phyloP scores from a whole-genome alignment of 441 rosid genomes.

The Metrosideros polymorpha region DNA sequence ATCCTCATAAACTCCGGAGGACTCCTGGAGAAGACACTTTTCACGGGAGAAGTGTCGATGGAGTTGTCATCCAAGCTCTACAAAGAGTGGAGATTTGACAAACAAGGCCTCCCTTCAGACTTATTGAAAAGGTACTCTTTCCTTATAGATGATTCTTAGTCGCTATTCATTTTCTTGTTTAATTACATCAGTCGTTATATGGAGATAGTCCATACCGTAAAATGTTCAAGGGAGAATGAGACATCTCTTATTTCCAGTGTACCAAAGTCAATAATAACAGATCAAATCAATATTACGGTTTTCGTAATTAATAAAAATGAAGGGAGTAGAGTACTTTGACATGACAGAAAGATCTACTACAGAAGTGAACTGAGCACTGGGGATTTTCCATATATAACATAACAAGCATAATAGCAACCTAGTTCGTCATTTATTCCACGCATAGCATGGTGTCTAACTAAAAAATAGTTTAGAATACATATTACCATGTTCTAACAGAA shows the following conservation, averaged over 20 bases:
- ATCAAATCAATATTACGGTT: not conserved
- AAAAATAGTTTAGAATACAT: not conserved
- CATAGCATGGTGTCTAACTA: not conserved
- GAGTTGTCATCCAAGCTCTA: conserved; percentile 52
- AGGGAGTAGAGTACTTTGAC: not conserved
- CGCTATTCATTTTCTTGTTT: not conserved
- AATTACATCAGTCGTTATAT: not conserved
- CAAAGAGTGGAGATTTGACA: conserved; percentile 59
- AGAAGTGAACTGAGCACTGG: not conserved
- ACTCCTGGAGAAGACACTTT: conserved; percentile 47
- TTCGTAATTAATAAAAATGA: not conserved
- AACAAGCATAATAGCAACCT: not conserved
- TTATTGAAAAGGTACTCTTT: conserved; percentile 44
- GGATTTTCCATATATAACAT: not conserved
- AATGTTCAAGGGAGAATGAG: not conserved
- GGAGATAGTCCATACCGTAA: not conserved
- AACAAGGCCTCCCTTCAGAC: conserved; percentile 61
- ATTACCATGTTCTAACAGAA: not conserved
- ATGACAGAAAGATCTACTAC: not conserved
- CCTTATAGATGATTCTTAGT: not conserved
- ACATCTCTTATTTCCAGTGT: not conserved
- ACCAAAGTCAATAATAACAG: not conserved
- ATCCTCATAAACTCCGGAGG: conserved; percentile 51
- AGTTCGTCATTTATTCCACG: not conserved
- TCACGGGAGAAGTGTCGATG: conserved; percentile 43